Conservation (phyloP, 23 red algal species). For the Agarophyton chilense region DNA sequence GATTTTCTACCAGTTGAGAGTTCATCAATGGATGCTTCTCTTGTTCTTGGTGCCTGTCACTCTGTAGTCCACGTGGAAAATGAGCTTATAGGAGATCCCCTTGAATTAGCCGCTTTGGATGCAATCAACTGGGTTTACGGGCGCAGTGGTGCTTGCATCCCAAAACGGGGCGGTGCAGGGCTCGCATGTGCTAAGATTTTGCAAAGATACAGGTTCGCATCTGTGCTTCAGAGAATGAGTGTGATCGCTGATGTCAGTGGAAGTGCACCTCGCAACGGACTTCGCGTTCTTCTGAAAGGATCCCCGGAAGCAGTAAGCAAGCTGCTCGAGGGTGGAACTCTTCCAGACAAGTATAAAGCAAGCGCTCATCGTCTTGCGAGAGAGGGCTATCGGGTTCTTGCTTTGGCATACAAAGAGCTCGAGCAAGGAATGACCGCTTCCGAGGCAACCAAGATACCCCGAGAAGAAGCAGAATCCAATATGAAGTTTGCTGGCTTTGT, state of each 20-base stretch:
- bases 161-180: conserved; percentile 58
- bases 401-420: conserved; percentile 81
- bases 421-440: conserved; percentile 44
- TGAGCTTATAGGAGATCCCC: conserved; percentile 88
- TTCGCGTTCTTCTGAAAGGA: conserved; percentile 86
- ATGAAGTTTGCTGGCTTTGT: conserved; percentile 93
- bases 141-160: conserved; percentile 39
- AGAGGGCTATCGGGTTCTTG: conserved; percentile 89
- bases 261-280: conserved; percentile 1
- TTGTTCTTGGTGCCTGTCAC: conserved; percentile 93
- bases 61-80: conserved; percentile 83
- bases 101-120: conserved; percentile 83
- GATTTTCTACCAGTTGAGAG: conserved; percentile 44
- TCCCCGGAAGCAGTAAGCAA: conserved; percentile 88
- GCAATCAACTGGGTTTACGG: conserved; percentile 76
- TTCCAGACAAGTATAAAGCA: conserved; percentile 75
- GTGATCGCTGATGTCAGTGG: conserved; percentile 81
- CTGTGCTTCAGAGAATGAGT: conserved; percentile 97
- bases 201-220: conserved; percentile 81
- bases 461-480: conserved; percentile 77
- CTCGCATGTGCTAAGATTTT: conserved; percentile 71
- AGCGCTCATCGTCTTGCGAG: conserved; percentile 77
- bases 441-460: conserved; percentile 36
- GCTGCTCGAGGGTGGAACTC: conserved; percentile 55
- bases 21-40: conserved; percentile 63